Evolutionary conservation across 2,329 filamentous ascomycete species (phyloP), one percentile per base, ranked within the genome.

Genomic region (Scorias spongiosa): DNA sequence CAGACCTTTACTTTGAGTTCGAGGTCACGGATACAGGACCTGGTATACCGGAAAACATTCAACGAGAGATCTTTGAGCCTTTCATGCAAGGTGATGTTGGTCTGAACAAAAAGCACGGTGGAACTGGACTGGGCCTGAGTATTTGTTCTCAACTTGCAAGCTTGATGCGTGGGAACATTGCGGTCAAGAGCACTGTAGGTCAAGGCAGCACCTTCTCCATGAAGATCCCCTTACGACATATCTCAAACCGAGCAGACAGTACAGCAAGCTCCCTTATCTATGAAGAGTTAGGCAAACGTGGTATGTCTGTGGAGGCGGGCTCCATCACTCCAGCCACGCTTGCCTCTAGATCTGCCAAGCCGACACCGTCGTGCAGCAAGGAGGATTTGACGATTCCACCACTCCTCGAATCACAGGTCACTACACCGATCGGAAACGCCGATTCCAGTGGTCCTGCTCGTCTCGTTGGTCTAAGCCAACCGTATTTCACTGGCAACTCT

Each of bases 51-150:
- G 74, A 79, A 6, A 67, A 81, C 49, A 75, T 93, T 61, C 85
- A 87, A 53, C 70, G 84, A 45, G 80, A 80, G 51, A 85, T 95
- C 9, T 95, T 95, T 58, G 88, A 94, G 60, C 88, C 88, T 0
- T 95, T 95, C 57, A 84, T 94, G 0, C 88, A 95, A 62, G 88
- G 84, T n/a, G 87, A 94, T 57, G 66, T 91, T 1, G 84, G 86
- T 1, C 66, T 95, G 12, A 93, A 83, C 66, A 93, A 86, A 61
- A 91, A 91, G 56, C 93, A 81, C 57, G 86, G 86, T 14, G 88
- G 88, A 12, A 94, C 88, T 1, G 88, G 88, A 3, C 67, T 94
- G 1, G 88, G 88, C 1, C 63, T 95, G 44, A 89, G 83, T 56
- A 95, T 95, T 54, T 93, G 86, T 63, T 81, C 84, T 15, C 88